These are phyloP conservation scores for Coemansia sp. DNA, from an alignment of 192 early-diverging fungal species.

Conservation along the genomic window DNA sequence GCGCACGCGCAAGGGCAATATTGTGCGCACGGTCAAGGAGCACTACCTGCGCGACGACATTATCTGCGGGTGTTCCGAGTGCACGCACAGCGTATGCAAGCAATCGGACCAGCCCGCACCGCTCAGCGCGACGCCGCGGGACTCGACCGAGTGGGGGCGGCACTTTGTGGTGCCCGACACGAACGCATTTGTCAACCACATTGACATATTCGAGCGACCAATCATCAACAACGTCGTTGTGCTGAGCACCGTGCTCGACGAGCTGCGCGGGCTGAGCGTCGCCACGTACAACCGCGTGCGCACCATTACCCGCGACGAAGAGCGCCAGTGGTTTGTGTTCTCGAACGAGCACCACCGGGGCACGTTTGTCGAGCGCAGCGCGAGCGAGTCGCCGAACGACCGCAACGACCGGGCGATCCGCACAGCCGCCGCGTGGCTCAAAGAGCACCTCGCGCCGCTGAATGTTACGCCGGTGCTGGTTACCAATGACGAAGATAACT, in stretches of 20 bases:
- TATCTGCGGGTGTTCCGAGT: slow-evolving; percentile 58
- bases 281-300: slow-evolving; percentile 81
- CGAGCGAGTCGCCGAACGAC: slow-evolving; percentile 90
- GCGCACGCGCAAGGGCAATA: slow-evolving; percentile 88
- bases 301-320: slow-evolving; percentile 65
- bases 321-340: slow-evolving; percentile 88
- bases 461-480: slow-evolving; percentile 66
- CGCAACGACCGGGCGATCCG: slow-evolving; percentile 96
- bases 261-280: slow-evolving; percentile 79
- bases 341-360: slow-evolving; percentile 93
- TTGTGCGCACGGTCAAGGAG: slow-evolving; percentile 93
- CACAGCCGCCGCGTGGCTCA: slow-evolving; percentile 81
- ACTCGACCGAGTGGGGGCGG: slow-evolving; percentile 54
- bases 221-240: slow-evolving; percentile 89
- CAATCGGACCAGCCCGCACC: slow-evolving; percentile 24
- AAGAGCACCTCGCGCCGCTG: slow-evolving; percentile 59
- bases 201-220: slow-evolving; percentile 91
- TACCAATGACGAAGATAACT: slow-evolving; percentile 89
- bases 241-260: slow-evolving; percentile 91
- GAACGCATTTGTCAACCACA: slow-evolving; percentile 90
- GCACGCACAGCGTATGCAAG: slow-evolving; percentile 28
- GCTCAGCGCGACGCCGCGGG: slow-evolving; percentile 53
- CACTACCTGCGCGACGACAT: slow-evolving; percentile 98
- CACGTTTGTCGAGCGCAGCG: slow-evolving; percentile 78
- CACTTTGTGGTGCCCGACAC: slow-evolving; percentile 94